phyloP scores from a whole-genome alignment of 495 filamentous ascomycete genomes.

The Oidiodendron maius region DNA sequence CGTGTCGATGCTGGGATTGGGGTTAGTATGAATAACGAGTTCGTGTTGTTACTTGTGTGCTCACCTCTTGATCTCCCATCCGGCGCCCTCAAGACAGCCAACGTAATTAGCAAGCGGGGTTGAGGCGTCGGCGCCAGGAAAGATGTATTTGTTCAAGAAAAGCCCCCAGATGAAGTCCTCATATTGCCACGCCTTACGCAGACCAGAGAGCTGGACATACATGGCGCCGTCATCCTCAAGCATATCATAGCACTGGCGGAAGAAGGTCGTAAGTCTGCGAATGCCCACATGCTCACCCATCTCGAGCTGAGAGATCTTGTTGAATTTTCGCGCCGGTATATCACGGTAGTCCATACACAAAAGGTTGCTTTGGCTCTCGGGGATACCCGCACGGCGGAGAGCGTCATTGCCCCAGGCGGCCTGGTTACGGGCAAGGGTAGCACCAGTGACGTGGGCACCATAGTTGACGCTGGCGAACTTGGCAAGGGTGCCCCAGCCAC shows the following conservation, averaged over 20 bases:
- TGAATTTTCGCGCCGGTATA: slow-evolving; percentile 60
- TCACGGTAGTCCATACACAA: slow-evolving; percentile 83
- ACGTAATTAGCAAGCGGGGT: slow-evolving; percentile 70
- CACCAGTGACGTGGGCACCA: slow-evolving; percentile 69
- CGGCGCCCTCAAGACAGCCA: slow-evolving; percentile 62
- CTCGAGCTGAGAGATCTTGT: slow-evolving; percentile 81
- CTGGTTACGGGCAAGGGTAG: slow-evolving; percentile 79
- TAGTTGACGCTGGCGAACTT: slow-evolving; percentile 75
- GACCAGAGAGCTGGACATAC: slow-evolving; percentile 74
- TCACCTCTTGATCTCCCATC: slow-evolving; percentile 68
- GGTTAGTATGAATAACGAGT: slow-evolving; percentile 6
- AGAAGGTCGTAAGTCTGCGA: slow-evolving; percentile 59
- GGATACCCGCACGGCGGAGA: slow-evolving; percentile 60
- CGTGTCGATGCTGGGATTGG: slow-evolving; percentile 1
- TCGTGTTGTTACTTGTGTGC: slow-evolving; percentile 2
- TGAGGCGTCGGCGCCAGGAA: slow-evolving; percentile 78
- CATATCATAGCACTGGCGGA: slow-evolving; percentile 71
- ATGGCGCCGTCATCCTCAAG: slow-evolving; percentile 76
- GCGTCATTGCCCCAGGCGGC: slow-evolving; percentile 78
- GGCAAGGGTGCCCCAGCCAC: slow-evolving; percentile 82
- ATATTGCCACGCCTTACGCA: slow-evolving; percentile 77
- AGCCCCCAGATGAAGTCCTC: slow-evolving; percentile 81
- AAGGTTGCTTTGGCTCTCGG: slow-evolving; percentile 67
- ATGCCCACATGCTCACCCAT: slow-evolving; percentile 88
- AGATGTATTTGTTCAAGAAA: slow-evolving; percentile 88